Conservation (phyloP, 345 rosid species). For the Hibiscus mutabilis region DNA sequence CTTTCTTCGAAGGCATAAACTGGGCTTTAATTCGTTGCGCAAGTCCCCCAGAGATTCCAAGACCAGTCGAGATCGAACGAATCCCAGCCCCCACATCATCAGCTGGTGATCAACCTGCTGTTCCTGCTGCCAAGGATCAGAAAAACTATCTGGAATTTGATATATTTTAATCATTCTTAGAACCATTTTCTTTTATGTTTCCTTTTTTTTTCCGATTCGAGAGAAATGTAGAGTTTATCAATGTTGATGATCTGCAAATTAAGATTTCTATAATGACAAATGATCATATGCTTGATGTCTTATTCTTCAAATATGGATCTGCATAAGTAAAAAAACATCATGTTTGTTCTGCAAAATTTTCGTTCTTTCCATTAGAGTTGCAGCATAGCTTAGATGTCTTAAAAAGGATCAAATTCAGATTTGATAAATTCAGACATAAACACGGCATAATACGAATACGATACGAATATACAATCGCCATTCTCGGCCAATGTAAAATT, state of each 20-base stretch:
- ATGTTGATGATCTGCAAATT: slow-evolving; percentile 11
- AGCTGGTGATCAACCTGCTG: slow-evolving; percentile 35
- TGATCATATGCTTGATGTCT: slow-evolving; percentile 1
- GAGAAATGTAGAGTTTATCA: slow-evolving; percentile 7
- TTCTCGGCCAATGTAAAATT: too few relatives aligned
- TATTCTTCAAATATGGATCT: slow-evolving; percentile 6
- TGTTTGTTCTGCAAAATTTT: background rate
- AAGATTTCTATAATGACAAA: slow-evolving; percentile 2
- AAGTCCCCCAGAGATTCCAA: slow-evolving; percentile 76
- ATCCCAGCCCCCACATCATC: slow-evolving; percentile 32
- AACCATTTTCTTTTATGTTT: slow-evolving; percentile 2
- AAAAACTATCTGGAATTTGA: slow-evolving; percentile 67
- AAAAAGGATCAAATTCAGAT: too few relatives aligned
- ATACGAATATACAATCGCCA: too few relatives aligned
- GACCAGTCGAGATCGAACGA: slow-evolving; percentile 51
- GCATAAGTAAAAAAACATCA: background rate
- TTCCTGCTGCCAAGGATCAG: slow-evolving; percentile 26
- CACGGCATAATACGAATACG: too few relatives aligned
- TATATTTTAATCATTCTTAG: slow-evolving; percentile 40
- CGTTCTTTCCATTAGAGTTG: background rate
- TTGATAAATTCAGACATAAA: too few relatives aligned
- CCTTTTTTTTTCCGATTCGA: background rate
- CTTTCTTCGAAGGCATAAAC: slow-evolving; percentile 78
- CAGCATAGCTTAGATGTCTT: background rate
- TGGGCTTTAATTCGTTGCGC: slow-evolving; percentile 82